Evolutionary conservation across 1,284 basidiomycete genomes (phyloP).

Genomic region (Rhizopogon parksii): DNA sequence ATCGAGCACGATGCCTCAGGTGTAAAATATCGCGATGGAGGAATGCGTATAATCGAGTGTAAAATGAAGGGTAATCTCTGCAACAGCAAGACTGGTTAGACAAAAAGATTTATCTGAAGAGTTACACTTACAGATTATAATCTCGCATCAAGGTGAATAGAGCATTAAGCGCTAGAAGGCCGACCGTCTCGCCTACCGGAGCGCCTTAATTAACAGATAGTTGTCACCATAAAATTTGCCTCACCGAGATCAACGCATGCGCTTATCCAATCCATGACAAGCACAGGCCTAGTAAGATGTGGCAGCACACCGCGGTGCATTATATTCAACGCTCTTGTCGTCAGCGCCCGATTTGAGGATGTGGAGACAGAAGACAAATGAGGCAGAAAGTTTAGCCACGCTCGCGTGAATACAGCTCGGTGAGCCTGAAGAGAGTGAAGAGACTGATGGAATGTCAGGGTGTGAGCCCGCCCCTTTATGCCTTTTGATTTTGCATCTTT

Average conservation of each 20-base stretch:
- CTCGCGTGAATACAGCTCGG: slow-evolving; percentile 68
- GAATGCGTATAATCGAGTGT: slow-evolving; percentile 87
- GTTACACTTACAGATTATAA: slow-evolving; percentile 77
- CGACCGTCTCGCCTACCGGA: slow-evolving; percentile 72
- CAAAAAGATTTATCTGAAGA: neutral
- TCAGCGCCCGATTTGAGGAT: slow-evolving; percentile 38
- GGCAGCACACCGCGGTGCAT: slow-evolving; percentile 85
- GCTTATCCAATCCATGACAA: slow-evolving; percentile 94
- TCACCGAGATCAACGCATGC: slow-evolving; percentile 79
- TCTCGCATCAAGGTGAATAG: slow-evolving; percentile 88
- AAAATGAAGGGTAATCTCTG: slow-evolving; percentile 95
- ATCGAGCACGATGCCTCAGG: slow-evolving; percentile 87
- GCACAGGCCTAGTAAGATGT: slow-evolving; percentile 70
- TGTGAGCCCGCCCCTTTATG: slow-evolving; percentile 45
- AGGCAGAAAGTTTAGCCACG: slow-evolving; percentile 72
- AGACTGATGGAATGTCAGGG: slow-evolving; percentile 66
- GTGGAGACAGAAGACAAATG: slow-evolving; percentile 39
- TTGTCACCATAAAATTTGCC: slow-evolving; percentile 11
- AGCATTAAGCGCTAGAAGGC: slow-evolving; percentile 86
- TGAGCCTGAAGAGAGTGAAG: slow-evolving; percentile 70
- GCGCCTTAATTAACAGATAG: slow-evolving; percentile 1
- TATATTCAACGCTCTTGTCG: slow-evolving; percentile 64
- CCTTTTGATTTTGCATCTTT: slow-evolving; percentile 34
- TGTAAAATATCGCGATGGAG: slow-evolving; percentile 85
- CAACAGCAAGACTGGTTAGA: slow-evolving; percentile 3